A percentile compares a stretch with the other conserved stretches of the same genome.
Conservation (phyloP, 108 stramenopile genomes). For the Asterionellopsis glacialis region DNA sequence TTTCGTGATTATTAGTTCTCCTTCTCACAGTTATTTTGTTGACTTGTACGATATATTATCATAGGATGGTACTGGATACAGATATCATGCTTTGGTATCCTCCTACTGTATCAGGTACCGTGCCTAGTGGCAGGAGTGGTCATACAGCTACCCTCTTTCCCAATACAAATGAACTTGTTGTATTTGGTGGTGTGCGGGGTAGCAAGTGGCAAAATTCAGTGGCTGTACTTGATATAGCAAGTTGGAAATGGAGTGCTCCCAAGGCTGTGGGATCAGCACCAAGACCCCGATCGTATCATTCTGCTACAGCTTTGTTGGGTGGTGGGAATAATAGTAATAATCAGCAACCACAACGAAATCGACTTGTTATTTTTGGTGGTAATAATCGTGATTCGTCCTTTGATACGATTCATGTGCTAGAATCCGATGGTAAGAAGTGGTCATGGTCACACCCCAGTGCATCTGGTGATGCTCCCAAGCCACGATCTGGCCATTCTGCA, state of each 20-base stretch:
- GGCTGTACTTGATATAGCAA: constrained; percentile 53
- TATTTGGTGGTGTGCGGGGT: constrained; percentile 78
- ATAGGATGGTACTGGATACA: constrained; percentile 61
- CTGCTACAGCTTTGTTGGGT: constrained; percentile 37
- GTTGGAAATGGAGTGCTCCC: constrained; percentile 73
- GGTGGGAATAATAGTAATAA: background rate
- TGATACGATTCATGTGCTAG: constrained; percentile 71
- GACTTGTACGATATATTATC: too few relatives aligned
- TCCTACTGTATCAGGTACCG: constrained; percentile 49
- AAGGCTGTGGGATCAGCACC: constrained; percentile 58
- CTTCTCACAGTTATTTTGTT: too few relatives aligned
- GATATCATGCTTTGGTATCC: constrained; percentile 79
- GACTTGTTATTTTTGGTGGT: constrained; percentile 78
- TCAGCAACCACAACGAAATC: constrained; percentile 10
- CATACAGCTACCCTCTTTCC: constrained; percentile 66
- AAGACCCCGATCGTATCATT: constrained; percentile 72
- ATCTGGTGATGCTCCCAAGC: constrained; percentile 49
- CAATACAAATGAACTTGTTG: constrained; percentile 57
- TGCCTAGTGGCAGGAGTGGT: constrained; percentile 67
- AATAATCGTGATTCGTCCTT: constrained; percentile 67
- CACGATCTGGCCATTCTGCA: constrained; percentile 76
- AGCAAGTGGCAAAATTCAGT: constrained; percentile 68
- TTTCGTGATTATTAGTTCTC: too few relatives aligned
- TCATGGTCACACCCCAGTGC: constrained; percentile 64
- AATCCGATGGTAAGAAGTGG: constrained; percentile 30